These are phyloP conservation scores for Serendipita vermifera DNA, from an alignment of 768 basidiomycete genomes.

Conservation along the genomic window DNA sequence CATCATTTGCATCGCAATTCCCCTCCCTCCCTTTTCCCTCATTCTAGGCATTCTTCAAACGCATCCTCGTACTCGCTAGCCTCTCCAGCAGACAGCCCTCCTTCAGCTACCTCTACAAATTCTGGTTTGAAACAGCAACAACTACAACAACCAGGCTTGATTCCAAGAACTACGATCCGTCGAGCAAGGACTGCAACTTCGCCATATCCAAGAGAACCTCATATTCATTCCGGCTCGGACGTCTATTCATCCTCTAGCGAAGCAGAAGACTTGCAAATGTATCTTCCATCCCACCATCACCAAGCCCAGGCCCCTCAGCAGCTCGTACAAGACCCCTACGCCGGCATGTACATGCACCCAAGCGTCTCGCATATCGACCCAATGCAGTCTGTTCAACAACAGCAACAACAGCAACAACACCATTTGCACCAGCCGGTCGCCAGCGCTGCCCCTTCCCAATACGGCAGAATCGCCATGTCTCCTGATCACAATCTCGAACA, in stretches of 20 bases:
- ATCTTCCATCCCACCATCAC: conserved; percentile 19
- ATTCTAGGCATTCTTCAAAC: conserved; percentile 26
- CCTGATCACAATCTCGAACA: conserved; percentile 74
- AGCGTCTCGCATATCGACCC: conserved; percentile 6
- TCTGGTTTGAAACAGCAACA: conserved; percentile 18
- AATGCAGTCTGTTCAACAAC: conserved; percentile 3
- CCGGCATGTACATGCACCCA: conserved; percentile 45
- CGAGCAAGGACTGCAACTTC: conserved; percentile 70
- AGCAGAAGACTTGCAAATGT: conserved; percentile 79
- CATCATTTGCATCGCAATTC: conserved; percentile 7
- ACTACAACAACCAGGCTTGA: conserved; percentile 48
- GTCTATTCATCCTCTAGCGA: conserved; percentile 81
- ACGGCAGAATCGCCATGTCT: conserved; percentile 62
- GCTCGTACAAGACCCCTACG: conserved; percentile 37
- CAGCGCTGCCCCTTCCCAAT: conserved; percentile 57
- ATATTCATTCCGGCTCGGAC: conserved; percentile 32
- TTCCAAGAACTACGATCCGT: conserved; percentile 38
- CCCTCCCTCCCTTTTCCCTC: conserved; percentile 24
- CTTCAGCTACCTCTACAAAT: conserved; percentile 58
- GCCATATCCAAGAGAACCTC: conserved; percentile 74
- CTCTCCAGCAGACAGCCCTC: conserved; percentile 48
- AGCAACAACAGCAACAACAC: conserved; percentile 19
- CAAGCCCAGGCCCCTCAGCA: conserved; percentile 8
- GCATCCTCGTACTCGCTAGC: conserved; percentile 30
- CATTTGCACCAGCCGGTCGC: conserved; percentile 35